A percentile compares a stretch with the other conserved stretches of the same genome.
These are phyloP conservation scores for Pestalotiopsis sp. DNA, from an alignment of 2,329 filamentous ascomycete genomes.

Conservation along the genomic window DNA sequence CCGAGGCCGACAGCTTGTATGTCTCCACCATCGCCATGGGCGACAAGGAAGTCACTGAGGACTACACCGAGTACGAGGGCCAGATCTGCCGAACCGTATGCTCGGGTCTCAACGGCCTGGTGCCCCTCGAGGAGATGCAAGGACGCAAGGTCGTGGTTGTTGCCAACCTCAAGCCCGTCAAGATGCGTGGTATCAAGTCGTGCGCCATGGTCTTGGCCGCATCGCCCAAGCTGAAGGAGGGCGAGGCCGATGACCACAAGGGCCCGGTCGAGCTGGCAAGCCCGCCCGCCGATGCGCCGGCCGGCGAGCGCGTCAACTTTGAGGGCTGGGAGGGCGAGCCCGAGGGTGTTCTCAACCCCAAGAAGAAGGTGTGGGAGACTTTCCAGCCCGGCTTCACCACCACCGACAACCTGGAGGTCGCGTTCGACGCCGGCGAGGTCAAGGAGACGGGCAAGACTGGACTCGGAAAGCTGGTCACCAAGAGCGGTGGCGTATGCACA, in stretches of 20 bases:
- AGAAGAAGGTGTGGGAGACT: constrained; percentile 99
- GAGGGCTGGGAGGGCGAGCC: constrained; percentile 94
- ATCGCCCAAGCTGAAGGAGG: constrained; percentile 80
- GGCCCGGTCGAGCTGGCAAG: constrained; percentile 90
- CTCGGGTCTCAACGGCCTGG: constrained; percentile 90
- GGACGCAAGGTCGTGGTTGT: constrained; percentile 92
- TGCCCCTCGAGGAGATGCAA: constrained; percentile 96
- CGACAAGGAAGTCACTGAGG: constrained; percentile 81
- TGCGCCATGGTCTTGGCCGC: constrained; percentile 90
- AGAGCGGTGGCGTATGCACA: constrained; percentile 77
- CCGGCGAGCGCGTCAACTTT: constrained; percentile 89
- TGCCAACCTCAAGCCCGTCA: constrained; percentile 98
- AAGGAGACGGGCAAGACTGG: constrained; percentile 76
- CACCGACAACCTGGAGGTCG: constrained; percentile 78
- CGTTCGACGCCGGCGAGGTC: constrained; percentile 79
- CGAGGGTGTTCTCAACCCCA: constrained; percentile 92
- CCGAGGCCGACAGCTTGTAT: constrained; percentile 93
- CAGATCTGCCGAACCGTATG: constrained; percentile 94
- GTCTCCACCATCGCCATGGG: constrained; percentile 96
- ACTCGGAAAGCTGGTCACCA: constrained; percentile 71
- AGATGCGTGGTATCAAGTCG: constrained; percentile 87
- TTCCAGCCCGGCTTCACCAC: constrained; percentile 97
- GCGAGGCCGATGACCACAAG: constrained; percentile 82
- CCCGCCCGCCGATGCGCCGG: constrained; percentile 76
- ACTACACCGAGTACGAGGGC: constrained; percentile 89